A percentile compares a stretch with the other conserved stretches of the same genome.
Evolutionary conservation across 805 yeast species (phyloP).

Genomic region (Cyberlindnera amylophila): DNA sequence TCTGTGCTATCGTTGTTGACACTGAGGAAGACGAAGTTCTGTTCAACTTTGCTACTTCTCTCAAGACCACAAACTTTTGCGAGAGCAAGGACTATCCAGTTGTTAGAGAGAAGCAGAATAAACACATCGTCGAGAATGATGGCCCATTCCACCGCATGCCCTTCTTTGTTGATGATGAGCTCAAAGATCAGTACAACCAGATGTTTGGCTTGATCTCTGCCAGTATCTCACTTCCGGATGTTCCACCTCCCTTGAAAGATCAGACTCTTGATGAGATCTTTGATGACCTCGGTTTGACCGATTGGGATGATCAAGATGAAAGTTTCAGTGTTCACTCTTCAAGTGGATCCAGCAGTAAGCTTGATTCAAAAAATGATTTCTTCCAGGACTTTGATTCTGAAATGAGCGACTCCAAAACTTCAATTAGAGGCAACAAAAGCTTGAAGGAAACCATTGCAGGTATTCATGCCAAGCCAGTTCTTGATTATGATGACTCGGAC

Average conservation of each 20-base stretch:
- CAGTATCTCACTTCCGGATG: conserved; percentile 59
- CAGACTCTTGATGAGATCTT: conserved; percentile 39
- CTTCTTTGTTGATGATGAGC: conserved; percentile 55
- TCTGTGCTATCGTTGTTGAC: conserved; percentile 34
- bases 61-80: conserved; percentile 56
- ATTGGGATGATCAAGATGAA: conserved; percentile 3
- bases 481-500: conserved; percentile 19
- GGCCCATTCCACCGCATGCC: conserved; percentile 80
- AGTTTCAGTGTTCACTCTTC: background rate
- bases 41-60: conserved; percentile 51
- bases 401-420: background rate
- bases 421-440: background rate
- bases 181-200: conserved; percentile 46
- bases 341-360: background rate
- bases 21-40: conserved; percentile 24
- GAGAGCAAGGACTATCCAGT: conserved; percentile 46
- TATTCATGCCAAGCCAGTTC: conserved; percentile 9
- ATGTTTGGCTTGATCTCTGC: conserved; percentile 52
- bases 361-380: conserved; percentile 6
- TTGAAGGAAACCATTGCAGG: conserved; percentile 21
- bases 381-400: conserved; percentile 20
- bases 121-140: conserved; percentile 68
- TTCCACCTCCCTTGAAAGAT: conserved; percentile 54
- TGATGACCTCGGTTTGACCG: conserved; percentile 18
- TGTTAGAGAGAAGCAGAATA: conserved; percentile 52